A percentile compares a stretch with the other conserved stretches of the same genome.
phyloP scores from a whole-genome alignment of 78 protist genomes.

The Dictyostelium firmibasis region DNA sequence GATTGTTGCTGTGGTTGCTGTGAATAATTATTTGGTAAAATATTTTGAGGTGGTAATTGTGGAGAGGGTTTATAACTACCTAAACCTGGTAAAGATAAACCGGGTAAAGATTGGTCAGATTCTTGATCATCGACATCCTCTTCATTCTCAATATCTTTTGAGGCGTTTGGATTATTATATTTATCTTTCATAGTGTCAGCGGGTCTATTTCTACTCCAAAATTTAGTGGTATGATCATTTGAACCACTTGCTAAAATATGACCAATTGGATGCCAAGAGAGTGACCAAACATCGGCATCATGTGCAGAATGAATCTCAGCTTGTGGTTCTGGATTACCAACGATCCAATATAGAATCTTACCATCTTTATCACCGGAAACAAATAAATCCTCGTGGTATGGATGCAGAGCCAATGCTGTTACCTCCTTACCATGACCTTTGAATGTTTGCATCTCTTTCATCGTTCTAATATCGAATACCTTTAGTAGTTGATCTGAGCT shows the following conservation, averaged over 20 bases:
- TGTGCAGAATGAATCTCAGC: constrained; percentile 84
- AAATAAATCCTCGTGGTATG: constrained; percentile 88
- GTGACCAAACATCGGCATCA: constrained; percentile 87
- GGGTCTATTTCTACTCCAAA: constrained; percentile 91
- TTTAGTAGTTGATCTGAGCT: constrained; percentile 88
- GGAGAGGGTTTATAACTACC: background rate
- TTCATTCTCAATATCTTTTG: constrained; percentile 49
- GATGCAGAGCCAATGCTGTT: constrained; percentile 89
- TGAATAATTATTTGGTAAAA: background rate
- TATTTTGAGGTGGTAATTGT: background rate
- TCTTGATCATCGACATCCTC: constrained; percentile 16
- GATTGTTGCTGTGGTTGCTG: background rate
- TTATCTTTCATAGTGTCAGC: constrained; percentile 84
- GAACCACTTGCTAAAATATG: constrained; percentile 89
- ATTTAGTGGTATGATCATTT: constrained; percentile 90
- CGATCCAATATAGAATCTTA: constrained; percentile 87
- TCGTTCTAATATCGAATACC: constrained; percentile 91
- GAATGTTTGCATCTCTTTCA: constrained; percentile 89
- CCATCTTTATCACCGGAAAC: constrained; percentile 94
- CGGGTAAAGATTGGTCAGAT: background rate
- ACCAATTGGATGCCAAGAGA: constrained; percentile 98
- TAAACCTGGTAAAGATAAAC: constrained; percentile 20
- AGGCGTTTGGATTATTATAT: constrained; percentile 75
- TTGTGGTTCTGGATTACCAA: constrained; percentile 78
- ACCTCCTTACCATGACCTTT: constrained; percentile 92